Conservation (phyloP, 2,329 filamentous ascomycete species). For the Paecilomyces sp. region DNA sequence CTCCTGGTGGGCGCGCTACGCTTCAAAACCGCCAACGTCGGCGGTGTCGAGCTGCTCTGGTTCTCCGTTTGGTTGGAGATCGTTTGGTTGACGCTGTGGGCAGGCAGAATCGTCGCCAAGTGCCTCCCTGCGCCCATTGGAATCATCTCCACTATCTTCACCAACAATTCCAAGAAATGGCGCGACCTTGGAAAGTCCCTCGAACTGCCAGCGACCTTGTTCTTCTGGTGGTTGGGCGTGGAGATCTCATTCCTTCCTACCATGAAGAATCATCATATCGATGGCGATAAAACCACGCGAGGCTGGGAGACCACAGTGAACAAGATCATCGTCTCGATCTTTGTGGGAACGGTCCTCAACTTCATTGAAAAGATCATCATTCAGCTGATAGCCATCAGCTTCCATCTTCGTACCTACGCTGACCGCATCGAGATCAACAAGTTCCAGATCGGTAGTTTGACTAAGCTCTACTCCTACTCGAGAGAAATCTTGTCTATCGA, state of each 20-base stretch:
- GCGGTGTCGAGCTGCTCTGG: conserved; percentile 75
- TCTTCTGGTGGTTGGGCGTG: conserved; percentile 86
- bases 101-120: conserved; percentile 60
- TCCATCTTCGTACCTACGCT: conserved; percentile 84
- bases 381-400: conserved; percentile 88
- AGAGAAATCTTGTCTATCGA: conserved; percentile 60
- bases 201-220: conserved; percentile 76
- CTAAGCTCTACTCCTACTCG: conserved; percentile 59
- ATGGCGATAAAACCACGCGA: conserved; percentile 46
- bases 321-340: conserved; percentile 80
- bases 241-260: conserved; percentile 81
- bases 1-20: conserved; percentile 57
- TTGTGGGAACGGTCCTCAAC: conserved; percentile 73
- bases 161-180: conserved; percentile 90
- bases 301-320: conserved; percentile 72
- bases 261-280: conserved; percentile 58
- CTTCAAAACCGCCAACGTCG: conserved; percentile 56
- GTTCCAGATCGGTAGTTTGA: conserved; percentile 67
- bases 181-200: conserved; percentile 78
- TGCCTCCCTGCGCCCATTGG: conserved; percentile 56
- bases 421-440: conserved; percentile 90
- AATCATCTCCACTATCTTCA: conserved; percentile 64
- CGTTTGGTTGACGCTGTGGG: conserved; percentile 87
- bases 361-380: conserved; percentile 89
- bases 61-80: conserved; percentile 95